These are phyloP conservation scores for Cyberlindnera veronae DNA, from an alignment of 805 yeast genomes.

Conservation along the genomic window DNA sequence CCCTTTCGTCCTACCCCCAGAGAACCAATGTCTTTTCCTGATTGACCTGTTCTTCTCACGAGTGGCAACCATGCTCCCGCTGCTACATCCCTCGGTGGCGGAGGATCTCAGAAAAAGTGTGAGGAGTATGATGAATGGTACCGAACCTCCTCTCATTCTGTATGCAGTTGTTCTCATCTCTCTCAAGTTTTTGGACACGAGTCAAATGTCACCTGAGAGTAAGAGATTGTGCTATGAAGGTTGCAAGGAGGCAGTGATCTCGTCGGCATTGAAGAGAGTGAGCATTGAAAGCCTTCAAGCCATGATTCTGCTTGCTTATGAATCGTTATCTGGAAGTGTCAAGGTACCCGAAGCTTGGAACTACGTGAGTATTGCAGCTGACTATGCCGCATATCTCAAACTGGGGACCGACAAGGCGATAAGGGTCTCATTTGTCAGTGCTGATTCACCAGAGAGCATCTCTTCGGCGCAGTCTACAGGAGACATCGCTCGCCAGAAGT, in stretches of 20 bases:
- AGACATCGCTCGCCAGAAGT: constrained; percentile 15
- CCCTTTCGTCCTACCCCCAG: constrained; percentile 13
- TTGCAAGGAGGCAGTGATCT: constrained; percentile 22
- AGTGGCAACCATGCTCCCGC: constrained; percentile 22
- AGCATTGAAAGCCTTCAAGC: constrained; percentile 23
- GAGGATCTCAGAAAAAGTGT: constrained; percentile 11
- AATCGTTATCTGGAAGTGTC: constrained; percentile 21
- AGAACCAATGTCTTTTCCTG: constrained; percentile 12
- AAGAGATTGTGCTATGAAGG: constrained; percentile 10
- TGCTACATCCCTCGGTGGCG: constrained; percentile 21
- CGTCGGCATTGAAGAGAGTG: constrained; percentile 20
- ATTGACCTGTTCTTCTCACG: constrained; percentile 21
- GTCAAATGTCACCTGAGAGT: constrained; percentile 16
- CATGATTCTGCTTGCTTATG: constrained; percentile 23
- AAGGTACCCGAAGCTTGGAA: constrained; percentile 28
- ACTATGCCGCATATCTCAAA: constrained; percentile 24
- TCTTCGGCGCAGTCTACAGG: constrained; percentile 17
- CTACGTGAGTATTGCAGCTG: constrained; percentile 27
- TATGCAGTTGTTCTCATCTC: constrained; percentile 22
- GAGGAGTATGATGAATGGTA: constrained; percentile 1
- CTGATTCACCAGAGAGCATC: constrained; percentile 20
- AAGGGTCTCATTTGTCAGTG: constrained; percentile 9
- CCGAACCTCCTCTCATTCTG: constrained; percentile 19
- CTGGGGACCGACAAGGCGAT: constrained; percentile 17
- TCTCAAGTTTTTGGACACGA: constrained; percentile 19